Evolutionary conservation across 2,329 filamentous ascomycete genomes (phyloP), one percentile per base, ranked within the genome.

Genomic region (Trichoderma polysporum): DNA sequence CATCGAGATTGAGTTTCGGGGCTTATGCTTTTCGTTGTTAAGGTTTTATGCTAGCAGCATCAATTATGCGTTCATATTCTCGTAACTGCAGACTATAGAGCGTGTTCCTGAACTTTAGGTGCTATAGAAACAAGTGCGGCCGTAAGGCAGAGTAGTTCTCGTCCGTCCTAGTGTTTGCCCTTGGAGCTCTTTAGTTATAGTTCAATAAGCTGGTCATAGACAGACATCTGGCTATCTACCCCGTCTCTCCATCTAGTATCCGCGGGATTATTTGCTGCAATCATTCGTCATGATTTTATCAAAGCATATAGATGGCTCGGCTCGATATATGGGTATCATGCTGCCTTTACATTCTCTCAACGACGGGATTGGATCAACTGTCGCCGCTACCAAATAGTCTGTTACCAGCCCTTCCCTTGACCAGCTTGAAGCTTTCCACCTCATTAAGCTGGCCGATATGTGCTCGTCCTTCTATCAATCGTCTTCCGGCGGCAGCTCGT

Each of bases 401-500:
- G 19, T 22, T 22, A 4, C 25, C 13, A 31, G 31, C 27, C n/a
- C 12, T 22, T 27, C 25, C n/a, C 33, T 31, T 19, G n/a, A n/a
- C 25, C 22, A 3, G n/a, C 35, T 37, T 29, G n/a, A 37, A 10
- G 15, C 10, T 49, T 25, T 45, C n/a, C 15, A 37, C 25, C 33
- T 13, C 27, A 25, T 45, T 5, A 33, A 39, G 19, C 31, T 33
- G 53, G 31, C 4, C 39, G 29, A 29, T 13, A 29, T 29, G 4
- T 45, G 2, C 53, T 58, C 13, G 31, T 12, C n/a, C 29, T 10
- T 29, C 2, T 33, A 41, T 68, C 83, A 97, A 76, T 99, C 95
- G 76, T 99, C 95, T 77, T 98, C 95, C 9, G 92, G 93, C 25
- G 95, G 95, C 82, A 99, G 88, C 80, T 99, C 95, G 76, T 99